Evolutionary conservation across 768 basidiomycete genomes (phyloP).

Genomic region (Lyophyllum atratum): DNA sequence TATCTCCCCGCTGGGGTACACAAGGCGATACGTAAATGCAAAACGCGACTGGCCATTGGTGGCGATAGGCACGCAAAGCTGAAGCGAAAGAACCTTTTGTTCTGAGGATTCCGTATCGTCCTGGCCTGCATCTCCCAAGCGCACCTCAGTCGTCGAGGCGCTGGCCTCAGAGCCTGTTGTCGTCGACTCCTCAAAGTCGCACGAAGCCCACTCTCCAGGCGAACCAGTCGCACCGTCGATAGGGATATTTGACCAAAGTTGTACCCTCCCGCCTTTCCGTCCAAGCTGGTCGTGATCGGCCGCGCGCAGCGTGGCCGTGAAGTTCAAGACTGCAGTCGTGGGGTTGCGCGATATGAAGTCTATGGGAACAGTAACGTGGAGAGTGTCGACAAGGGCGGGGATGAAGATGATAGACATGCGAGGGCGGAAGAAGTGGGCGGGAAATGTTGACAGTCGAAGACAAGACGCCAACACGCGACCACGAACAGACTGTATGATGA

Average conservation of each 20-base stretch:
- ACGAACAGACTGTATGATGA: not conserved
- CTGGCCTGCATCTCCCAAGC: not conserved
- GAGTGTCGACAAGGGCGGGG: slow-evolving; percentile 37
- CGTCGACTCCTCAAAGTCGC: slow-evolving; percentile 29
- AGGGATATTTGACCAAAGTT: slow-evolving; percentile 46
- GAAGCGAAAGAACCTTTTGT: slow-evolving; percentile 13
- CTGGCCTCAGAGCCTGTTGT: not conserved
- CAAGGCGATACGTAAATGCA: slow-evolving; percentile 52
- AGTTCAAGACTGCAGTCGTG: slow-evolving; percentile 29
- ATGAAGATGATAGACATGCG: slow-evolving; percentile 39
- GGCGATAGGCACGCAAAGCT: slow-evolving; percentile 11
- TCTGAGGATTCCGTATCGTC: not conserved
- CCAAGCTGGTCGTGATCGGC: slow-evolving; percentile 32
- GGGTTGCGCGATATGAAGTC: not conserved
- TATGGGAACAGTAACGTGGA: slow-evolving; percentile 26
- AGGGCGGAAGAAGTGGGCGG: slow-evolving; percentile 4
- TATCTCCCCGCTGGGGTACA: slow-evolving; percentile 42
- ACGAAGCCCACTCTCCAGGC: slow-evolving; percentile 33
- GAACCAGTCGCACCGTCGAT: slow-evolving; percentile 13
- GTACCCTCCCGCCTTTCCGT: slow-evolving; percentile 33
- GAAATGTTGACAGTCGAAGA: not conserved
- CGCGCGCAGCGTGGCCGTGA: slow-evolving; percentile 34
- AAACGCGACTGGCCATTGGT: slow-evolving; percentile 16
- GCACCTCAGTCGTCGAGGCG: not conserved
- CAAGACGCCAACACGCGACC: not conserved